phyloP scores from a whole-genome alignment of 1,284 basidiomycete species.

The Takashimella koratensis region DNA sequence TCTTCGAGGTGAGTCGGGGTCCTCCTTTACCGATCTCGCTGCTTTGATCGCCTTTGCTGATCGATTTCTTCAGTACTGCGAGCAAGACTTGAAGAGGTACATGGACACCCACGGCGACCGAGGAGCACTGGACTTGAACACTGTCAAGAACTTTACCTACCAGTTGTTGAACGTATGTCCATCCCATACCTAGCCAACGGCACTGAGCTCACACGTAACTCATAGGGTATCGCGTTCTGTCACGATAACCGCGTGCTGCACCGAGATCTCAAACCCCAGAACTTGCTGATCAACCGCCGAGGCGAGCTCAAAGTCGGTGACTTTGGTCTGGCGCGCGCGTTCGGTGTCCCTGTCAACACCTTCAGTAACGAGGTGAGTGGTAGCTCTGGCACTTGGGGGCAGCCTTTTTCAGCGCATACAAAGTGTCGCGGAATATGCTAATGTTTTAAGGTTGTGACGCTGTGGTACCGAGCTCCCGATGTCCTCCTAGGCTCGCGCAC shows the following conservation, averaged over 20 bases:
- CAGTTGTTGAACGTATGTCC: slow-evolving; percentile 41
- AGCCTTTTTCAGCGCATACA: too few species aligned
- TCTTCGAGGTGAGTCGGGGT: slow-evolving; percentile 78
- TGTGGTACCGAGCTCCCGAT: slow-evolving; percentile 98
- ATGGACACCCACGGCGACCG: slow-evolving; percentile 82
- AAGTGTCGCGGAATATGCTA: background rate
- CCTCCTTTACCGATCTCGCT: background rate
- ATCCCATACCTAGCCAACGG: too few species aligned
- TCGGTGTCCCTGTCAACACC: slow-evolving; percentile 95
- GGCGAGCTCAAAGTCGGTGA: slow-evolving; percentile 91
- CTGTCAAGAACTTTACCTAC: slow-evolving; percentile 64
- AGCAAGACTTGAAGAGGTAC: slow-evolving; percentile 83
- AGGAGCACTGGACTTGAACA: slow-evolving; percentile 62
- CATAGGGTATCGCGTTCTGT: slow-evolving; percentile 86
- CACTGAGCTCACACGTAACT: too few species aligned
- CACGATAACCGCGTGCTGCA: slow-evolving; percentile 95
- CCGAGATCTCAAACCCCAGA: slow-evolving; percentile 96
- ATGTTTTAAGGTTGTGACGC: slow-evolving; percentile 78
- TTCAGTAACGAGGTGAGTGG: slow-evolving; percentile 89
- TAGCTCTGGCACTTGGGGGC: too few species aligned
- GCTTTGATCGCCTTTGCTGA: slow-evolving; percentile 1
- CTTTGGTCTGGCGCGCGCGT: slow-evolving; percentile 93
- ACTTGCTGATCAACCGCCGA: slow-evolving; percentile 85
- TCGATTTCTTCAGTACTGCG: slow-evolving; percentile 37
- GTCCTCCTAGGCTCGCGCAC: slow-evolving; percentile 92